These are phyloP conservation scores for Lactifluus subvellereus DNA, from an alignment of 768 basidiomycete species.

Conservation along the genomic window DNA sequence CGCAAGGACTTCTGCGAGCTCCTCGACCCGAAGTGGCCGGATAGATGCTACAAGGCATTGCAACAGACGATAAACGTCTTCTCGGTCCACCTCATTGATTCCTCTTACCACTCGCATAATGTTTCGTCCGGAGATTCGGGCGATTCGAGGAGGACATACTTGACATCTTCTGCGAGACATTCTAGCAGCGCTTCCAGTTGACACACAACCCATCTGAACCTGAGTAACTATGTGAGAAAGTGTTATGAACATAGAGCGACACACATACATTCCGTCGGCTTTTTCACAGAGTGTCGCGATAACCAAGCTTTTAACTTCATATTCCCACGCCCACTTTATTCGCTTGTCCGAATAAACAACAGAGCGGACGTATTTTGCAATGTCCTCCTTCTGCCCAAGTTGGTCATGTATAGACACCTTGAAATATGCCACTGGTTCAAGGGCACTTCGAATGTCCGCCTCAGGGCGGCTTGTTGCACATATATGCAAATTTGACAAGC, in stretches of 20 bases:
- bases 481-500: neutral
- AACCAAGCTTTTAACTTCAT: neutral
- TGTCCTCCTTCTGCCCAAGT: neutral
- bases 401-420: neutral
- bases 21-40: neutral
- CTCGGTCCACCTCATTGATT: no score
- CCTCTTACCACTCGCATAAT: neutral
- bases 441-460: neutral
- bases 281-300: neutral
- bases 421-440: neutral
- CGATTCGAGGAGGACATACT: neutral
- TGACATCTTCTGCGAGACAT: neutral
- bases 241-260: neutral
- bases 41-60: no score
- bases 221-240: neutral
- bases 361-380: neutral
- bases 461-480: neutral
- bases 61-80: no score
- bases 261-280: conserved; percentile 1
- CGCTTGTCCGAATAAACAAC: neutral
- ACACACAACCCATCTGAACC: neutral
- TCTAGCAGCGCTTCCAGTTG: neutral
- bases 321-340: neutral
- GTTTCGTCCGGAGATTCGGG: neutral
- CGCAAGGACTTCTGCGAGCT: neutral